Conservation (phyloP, 2,329 filamentous ascomycete genomes). For the Knufia fluminis region DNA sequence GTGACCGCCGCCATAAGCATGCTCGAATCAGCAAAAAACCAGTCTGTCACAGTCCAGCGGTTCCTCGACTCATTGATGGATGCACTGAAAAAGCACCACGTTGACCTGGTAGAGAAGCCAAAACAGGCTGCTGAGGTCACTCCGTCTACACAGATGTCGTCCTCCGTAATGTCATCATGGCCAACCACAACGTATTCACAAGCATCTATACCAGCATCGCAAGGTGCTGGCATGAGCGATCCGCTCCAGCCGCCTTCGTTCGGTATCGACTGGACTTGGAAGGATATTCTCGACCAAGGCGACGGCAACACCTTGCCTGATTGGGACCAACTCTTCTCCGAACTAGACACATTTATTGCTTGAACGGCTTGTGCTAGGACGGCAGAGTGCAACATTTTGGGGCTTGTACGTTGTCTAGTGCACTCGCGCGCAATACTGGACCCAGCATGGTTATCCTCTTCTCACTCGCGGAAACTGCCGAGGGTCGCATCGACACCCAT, state of each 20-base stretch:
- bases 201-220: not conserved
- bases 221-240: not conserved
- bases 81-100: constrained; percentile 27
- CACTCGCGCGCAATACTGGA: too few species aligned
- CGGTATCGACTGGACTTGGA: constrained; percentile 20
- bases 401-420: too few species aligned
- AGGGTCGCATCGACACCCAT: too few species aligned
- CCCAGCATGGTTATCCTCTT: too few species aligned
- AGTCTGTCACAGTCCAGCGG: constrained; percentile 26
- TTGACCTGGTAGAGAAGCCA: constrained; percentile 10
- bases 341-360: constrained; percentile 14
- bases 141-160: not conserved
- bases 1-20: constrained; percentile 32
- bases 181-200: not conserved
- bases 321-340: constrained; percentile 20
- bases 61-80: constrained; percentile 32
- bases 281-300: constrained; percentile 16
- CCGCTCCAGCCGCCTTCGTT: constrained; percentile 11
- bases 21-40: constrained; percentile 29
- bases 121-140: not conserved
- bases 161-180: not conserved
- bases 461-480: too few species aligned
- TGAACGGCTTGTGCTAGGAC: not conserved
- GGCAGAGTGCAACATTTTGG: too few species aligned
- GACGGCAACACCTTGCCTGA: constrained; percentile 15